Conservation (phyloP, 2,329 filamentous ascomycete species). For the Colletotrichum lini region DNA sequence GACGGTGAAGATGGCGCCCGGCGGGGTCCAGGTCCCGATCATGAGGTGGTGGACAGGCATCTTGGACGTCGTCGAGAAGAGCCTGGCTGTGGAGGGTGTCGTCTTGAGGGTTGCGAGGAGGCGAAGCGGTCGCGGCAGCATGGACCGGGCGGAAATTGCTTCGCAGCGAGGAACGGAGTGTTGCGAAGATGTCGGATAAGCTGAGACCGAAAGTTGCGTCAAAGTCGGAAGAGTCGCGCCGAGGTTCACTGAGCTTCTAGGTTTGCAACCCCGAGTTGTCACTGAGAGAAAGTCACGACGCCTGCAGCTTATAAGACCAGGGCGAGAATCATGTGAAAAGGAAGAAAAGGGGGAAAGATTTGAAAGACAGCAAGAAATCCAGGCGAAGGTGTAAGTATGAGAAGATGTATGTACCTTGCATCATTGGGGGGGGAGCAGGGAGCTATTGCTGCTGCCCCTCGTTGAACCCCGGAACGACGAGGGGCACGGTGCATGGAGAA, state of each 20-base stretch:
- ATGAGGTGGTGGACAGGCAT: conserved; percentile 91
- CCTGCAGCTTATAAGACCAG: background rate
- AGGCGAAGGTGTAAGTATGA: conserved; percentile 8
- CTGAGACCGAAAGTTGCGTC: conserved; percentile 21
- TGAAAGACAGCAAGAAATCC: background rate
- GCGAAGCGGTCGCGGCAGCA: conserved; percentile 27
- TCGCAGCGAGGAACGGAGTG: background rate
- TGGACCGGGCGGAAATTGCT: conserved; percentile 5
- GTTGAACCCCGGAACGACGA: conserved; percentile 40
- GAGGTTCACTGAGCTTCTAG: conserved; percentile 2
- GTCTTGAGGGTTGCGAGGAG: conserved; percentile 5
- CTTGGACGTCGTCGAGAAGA: conserved; percentile 47
- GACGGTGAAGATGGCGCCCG: conserved; percentile 91
- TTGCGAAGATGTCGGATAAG: conserved; percentile 10
- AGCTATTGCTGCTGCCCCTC: conserved; percentile 34
- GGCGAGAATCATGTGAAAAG: background rate
- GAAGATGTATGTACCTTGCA: conserved; percentile 16
- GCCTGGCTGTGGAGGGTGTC: background rate
- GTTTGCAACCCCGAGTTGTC: background rate
- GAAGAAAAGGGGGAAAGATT: background rate
- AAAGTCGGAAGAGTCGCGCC: conserved; percentile 3
- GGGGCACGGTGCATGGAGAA: conserved; percentile 38
- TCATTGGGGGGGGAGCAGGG: conserved; percentile 1
- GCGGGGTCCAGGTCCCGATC: conserved; percentile 92
- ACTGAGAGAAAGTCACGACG: background rate